phyloP scores from a whole-genome alignment of 2,329 filamentous ascomycete genomes.

The Tolypocladium album region DNA sequence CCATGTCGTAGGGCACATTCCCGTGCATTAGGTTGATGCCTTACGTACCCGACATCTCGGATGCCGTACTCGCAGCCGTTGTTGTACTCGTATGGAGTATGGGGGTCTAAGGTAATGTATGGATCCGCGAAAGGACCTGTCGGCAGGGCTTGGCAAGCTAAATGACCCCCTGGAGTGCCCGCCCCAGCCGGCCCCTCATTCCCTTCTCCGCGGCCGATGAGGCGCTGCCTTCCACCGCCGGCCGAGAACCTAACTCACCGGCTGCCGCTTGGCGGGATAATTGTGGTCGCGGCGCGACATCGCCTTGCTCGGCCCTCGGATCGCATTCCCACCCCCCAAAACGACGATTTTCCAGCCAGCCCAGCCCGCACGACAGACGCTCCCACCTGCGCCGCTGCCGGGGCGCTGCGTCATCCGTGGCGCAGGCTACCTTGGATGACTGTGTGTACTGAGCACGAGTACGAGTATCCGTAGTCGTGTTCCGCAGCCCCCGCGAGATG shows the following conservation, averaged over 20 bases:
- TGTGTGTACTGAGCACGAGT: neutral
- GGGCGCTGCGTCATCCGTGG: neutral
- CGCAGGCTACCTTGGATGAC: neutral
- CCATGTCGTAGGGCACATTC: neutral
- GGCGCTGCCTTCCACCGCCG: neutral
- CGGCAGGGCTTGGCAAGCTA: neutral
- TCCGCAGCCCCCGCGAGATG: neutral
- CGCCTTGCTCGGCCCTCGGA: neutral
- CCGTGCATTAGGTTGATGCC: neutral
- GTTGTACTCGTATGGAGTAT: too few species aligned
- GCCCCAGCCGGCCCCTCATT: neutral
- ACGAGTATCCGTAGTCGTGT: too few species aligned
- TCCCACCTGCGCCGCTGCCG: neutral
- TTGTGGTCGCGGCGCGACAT: neutral
- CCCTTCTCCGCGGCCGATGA: slow-evolving; percentile 1
- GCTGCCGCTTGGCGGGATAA: neutral
- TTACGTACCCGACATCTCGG: neutral
- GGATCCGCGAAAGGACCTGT: neutral
- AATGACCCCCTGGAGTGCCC: neutral
- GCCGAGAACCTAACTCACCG: neutral
- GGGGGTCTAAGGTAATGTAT: too few species aligned
- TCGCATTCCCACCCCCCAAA: neutral
- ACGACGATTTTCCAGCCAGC: neutral
- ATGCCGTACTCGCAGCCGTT: neutral
- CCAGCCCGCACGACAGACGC: too few species aligned